Evolutionary conservation across 108 stramenopile species (phyloP).

Genomic region (Tribonema minus): DNA sequence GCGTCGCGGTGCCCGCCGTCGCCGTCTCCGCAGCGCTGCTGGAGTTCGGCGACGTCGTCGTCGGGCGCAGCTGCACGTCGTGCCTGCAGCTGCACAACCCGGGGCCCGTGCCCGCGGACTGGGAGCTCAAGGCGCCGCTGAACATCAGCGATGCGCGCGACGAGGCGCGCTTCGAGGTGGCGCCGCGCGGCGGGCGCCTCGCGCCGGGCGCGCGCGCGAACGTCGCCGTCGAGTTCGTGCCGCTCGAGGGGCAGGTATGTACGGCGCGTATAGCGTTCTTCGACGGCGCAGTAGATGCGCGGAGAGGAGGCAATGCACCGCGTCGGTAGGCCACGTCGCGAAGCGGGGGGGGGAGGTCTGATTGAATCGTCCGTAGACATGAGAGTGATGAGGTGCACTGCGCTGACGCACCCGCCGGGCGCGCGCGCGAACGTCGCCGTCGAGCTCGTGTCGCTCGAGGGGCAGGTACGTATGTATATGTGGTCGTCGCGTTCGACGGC

Average conservation of each 20-base stretch:
- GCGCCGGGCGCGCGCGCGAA: conserved; percentile 33
- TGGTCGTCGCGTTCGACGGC: too few species aligned
- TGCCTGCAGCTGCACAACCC: conserved; percentile 33
- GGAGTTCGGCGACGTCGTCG: conserved; percentile 53
- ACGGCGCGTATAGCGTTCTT: too few species aligned
- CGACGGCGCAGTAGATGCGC: too few species aligned
- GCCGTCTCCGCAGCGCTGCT: conserved; percentile 17
- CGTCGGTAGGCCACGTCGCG: too few species aligned
- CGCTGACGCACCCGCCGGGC: conserved; percentile 44
- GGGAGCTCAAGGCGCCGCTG: conserved; percentile 14
- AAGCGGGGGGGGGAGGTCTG: too few species aligned
- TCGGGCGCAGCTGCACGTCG: conserved; percentile 33
- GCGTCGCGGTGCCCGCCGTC: conserved; percentile 54
- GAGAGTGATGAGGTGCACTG: conserved; percentile 53
- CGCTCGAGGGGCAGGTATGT: conserved; percentile 41
- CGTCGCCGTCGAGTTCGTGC: conserved; percentile 59
- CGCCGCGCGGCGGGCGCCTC: conserved; percentile 48
- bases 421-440: conserved; percentile 48
- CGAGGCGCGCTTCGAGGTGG: conserved; percentile 37
- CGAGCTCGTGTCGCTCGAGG: conserved; percentile 58
- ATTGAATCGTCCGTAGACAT: too few species aligned
- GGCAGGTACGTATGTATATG: conserved; percentile 3
- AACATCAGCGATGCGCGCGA: conserved; percentile 42
- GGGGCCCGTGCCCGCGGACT: conserved; percentile 15
- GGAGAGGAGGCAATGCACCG: too few species aligned